Percentiles rank a stretch among this genome's conserved stretches.
phyloP scores from a whole-genome alignment of 352 stramenopile species.

The Pythium angustatum region DNA sequence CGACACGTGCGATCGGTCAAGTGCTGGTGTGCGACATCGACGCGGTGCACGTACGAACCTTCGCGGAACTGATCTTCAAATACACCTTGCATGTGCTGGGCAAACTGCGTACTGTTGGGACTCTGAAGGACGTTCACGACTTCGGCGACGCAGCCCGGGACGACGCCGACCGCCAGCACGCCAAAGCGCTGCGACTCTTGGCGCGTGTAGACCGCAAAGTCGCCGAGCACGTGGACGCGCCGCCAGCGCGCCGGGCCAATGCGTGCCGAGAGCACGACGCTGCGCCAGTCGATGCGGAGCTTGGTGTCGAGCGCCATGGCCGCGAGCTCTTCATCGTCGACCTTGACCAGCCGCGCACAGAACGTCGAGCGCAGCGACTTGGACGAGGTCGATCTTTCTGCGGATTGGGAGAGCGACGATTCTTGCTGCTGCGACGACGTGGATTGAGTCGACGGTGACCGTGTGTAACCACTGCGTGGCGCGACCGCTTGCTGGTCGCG shows the following conservation, averaged over 20 bases:
- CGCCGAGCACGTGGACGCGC: not conserved
- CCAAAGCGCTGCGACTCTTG: slow-evolving; percentile 13
- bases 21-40: slow-evolving; percentile 2
- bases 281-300: slow-evolving; percentile 11
- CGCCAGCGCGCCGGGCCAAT: slow-evolving; percentile 14
- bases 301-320: slow-evolving; percentile 14
- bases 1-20: not conserved
- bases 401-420: not conserved
- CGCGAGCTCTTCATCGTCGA: slow-evolving; percentile 20
- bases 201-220: slow-evolving; percentile 25
- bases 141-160: slow-evolving; percentile 23
- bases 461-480: not conserved
- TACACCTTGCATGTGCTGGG: slow-evolving; percentile 17
- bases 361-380: slow-evolving; percentile 7
- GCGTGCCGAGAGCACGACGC: slow-evolving; percentile 12
- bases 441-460: not conserved
- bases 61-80: slow-evolving; percentile 24
- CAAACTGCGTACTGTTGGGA: slow-evolving; percentile 15
- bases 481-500: not conserved
- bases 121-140: slow-evolving; percentile 25
- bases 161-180: slow-evolving; percentile 18
- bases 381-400: not conserved
- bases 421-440: not conserved
- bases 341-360: slow-evolving; percentile 16
- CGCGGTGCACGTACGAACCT: slow-evolving; percentile 17